These are phyloP conservation scores for Murraya paniculata DNA, from an alignment of 345 rosid species.

Conservation along the genomic window DNA sequence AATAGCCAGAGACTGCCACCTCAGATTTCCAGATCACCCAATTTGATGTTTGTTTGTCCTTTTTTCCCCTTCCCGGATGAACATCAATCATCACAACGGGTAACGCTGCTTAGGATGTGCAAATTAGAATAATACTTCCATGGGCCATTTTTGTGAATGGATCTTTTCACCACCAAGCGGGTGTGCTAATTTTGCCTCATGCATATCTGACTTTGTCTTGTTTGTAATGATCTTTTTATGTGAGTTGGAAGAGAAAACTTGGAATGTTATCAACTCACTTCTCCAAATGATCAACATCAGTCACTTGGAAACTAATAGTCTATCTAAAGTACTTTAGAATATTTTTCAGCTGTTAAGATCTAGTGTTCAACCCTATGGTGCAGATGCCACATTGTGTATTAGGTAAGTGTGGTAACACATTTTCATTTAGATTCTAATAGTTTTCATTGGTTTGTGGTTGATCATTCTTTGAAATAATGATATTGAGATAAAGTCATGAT, in stretches of 20 bases:
- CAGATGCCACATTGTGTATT: neutral
- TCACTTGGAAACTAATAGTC: neutral
- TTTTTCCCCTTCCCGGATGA: too few species aligned
- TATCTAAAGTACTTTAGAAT: neutral
- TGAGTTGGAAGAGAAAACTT: neutral
- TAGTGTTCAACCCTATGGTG: neutral
- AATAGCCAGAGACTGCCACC: neutral
- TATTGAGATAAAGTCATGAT: neutral
- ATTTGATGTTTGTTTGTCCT: too few species aligned
- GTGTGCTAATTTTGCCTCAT: neutral
- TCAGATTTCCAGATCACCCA: neutral
- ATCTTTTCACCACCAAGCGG: neutral
- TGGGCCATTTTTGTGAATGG: neutral
- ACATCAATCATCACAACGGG: neutral
- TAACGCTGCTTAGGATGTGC: neutral
- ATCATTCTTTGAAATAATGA: neutral
- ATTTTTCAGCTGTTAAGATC: slow-evolving; percentile 3
- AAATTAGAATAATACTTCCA: neutral
- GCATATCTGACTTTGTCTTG: neutral
- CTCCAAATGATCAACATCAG: neutral
- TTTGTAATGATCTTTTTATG: neutral
- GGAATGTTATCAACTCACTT: neutral
- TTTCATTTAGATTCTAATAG: neutral
- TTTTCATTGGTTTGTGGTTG: neutral
- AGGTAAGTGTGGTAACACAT: neutral